Evolutionary conservation across 257 asterid genomes (phyloP), one percentile per base, ranked within the genome.

Genomic region (Parsonsia alboflavescens): DNA sequence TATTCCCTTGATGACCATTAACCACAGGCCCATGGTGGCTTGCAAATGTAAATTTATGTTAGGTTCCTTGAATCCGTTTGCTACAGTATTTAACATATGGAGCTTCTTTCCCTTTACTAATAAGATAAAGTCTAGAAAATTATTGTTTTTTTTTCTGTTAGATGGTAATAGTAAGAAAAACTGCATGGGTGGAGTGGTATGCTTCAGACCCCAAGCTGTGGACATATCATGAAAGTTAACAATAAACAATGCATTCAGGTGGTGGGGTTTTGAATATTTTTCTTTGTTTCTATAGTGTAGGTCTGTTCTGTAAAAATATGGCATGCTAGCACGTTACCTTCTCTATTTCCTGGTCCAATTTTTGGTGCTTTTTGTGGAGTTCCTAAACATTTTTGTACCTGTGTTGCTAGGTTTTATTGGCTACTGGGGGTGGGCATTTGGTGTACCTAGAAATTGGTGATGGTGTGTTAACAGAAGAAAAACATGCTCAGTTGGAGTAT

Each of bases 371-470:
- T 76, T 66, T 79, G 11, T 22, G 63, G 41, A 64, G 70, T 79
- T 75, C 62, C 45, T 79, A 69, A 77, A 46, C 62, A 21, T 28
- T 59, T 39, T n/a, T 26, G 7, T 72, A 41, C 44, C 58, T 48
- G 30, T 48, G 65, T 75, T 80, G 67, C 76, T 91, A 95, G 99
- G 96, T 95, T 74, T 82, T 92, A 62, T 78, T 95, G 88, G 99
- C 99, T 74, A 89, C 96, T 66, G 99, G 98, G 17, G 97, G 99
- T 78, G 99, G 98, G 78, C 93, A 88, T 81, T 85, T 95, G 87
- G 93, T 95, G 62, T 95, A 92, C 80, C 88, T 95, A 26, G 98
- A 95, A 86, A 95, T 92, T 79, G 99, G 98, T 65, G 96, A 95
- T 72, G 98, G 99, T 72, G 83, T 75, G 79, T 82, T 95, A 81